phyloP scores from a whole-genome alignment of 192 early-diverging fungal species.

The Coemansia sp. region DNA sequence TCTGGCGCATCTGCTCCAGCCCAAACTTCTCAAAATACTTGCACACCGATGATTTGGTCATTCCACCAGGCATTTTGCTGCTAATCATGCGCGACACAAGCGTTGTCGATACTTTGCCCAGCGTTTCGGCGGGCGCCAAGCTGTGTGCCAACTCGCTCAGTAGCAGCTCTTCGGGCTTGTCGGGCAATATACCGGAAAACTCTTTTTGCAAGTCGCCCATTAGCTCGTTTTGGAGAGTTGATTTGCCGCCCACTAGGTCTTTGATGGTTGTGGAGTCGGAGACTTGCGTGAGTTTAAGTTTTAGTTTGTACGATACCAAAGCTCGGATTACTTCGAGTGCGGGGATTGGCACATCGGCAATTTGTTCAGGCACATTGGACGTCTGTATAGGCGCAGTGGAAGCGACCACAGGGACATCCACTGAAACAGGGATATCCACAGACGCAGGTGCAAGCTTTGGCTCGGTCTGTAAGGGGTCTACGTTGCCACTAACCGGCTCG shows the following conservation, averaged over 20 bases:
- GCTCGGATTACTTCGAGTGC: conserved; percentile 77
- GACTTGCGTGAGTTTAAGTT: conserved; percentile 75
- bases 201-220: conserved; percentile 93
- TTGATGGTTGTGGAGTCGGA: conserved; percentile 64
- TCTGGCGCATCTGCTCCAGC: conserved; percentile 71
- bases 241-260: conserved; percentile 94
- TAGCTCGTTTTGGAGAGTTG: conserved; percentile 95
- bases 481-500: background rate
- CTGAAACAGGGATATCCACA: background rate
- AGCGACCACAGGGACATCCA: background rate
- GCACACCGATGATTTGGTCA: conserved; percentile 76
- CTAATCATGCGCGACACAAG: conserved; percentile 79
- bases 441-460: background rate
- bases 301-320: conserved; percentile 88
- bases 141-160: conserved; percentile 75
- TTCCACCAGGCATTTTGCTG: conserved; percentile 92
- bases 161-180: conserved; percentile 90
- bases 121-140: conserved; percentile 61
- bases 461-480: background rate
- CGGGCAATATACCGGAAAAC: conserved; percentile 78
- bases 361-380: background rate
- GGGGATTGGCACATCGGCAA: conserved; percentile 50
- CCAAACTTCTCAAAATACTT: conserved; percentile 70
- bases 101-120: conserved; percentile 80
- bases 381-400: background rate